Evolutionary conservation across 2,329 filamentous ascomycete species (phyloP).

Genomic region (Xylaria sp.): DNA sequence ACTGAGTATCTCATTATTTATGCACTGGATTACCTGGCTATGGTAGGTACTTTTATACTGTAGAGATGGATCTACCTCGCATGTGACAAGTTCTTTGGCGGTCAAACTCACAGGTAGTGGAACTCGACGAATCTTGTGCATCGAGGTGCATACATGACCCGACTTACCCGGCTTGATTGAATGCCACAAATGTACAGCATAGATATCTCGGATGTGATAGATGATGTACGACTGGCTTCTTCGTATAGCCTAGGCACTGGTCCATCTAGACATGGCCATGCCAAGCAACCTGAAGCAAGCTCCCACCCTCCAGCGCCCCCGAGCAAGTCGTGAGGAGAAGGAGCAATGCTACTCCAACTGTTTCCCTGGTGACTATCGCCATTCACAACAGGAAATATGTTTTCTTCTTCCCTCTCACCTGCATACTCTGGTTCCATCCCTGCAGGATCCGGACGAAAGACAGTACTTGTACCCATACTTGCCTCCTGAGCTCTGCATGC

Average conservation of each 20-base stretch:
- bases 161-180: not conserved
- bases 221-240: constrained; percentile 1
- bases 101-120: not conserved
- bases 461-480: no score
- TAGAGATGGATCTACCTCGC: not conserved
- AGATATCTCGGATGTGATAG: constrained; percentile 15
- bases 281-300: not conserved
- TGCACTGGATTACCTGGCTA: no score
- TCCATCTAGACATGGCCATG: not conserved
- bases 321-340: no score
- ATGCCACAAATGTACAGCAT: not conserved
- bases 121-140: constrained; percentile 3
- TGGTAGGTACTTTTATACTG: no score
- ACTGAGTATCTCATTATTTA: no score
- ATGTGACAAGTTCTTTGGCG: not conserved
- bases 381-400: no score
- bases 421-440: no score
- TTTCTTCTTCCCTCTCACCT: no score
- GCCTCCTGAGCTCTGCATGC: no score
- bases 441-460: no score
- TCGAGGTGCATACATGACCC: not conserved
- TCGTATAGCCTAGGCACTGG: not conserved
- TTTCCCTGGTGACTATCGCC: no score
- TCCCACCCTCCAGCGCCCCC: not conserved
- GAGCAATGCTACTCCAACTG: no score